Evolutionary conservation across 495 filamentous ascomycete genomes (phyloP).

Genomic region (Penicillium nucicola): DNA sequence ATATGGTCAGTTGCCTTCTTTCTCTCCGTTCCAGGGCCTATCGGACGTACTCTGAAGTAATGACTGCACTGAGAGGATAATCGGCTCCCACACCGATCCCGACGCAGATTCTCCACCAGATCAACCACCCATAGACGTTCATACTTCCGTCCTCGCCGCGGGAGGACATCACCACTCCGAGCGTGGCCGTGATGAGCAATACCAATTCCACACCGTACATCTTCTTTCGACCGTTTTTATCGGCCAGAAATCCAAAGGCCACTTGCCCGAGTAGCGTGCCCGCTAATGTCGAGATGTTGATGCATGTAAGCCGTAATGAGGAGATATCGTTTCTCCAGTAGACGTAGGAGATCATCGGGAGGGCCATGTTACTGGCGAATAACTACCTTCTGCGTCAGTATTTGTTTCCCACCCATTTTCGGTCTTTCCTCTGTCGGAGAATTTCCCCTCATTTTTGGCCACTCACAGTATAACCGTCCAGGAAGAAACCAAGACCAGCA

Average conservation of each 20-base stretch:
- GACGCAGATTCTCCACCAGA: conserved; percentile 56
- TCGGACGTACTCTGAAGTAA: conserved; percentile 54
- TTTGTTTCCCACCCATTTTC: neutral
- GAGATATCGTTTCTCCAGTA: conserved; percentile 53
- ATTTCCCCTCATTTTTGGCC: neutral
- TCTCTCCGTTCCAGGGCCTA: neutral
- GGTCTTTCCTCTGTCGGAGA: neutral
- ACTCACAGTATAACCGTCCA: conserved; percentile 64
- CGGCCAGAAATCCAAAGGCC: conserved; percentile 60
- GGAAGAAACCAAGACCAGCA: conserved; percentile 65
- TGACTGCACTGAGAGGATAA: conserved; percentile 56
- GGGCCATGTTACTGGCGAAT: conserved; percentile 63
- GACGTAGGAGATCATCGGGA: conserved; percentile 59
- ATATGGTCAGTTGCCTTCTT: conserved; percentile 5
- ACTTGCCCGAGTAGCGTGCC: conserved; percentile 60
- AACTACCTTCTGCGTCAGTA: conserved; percentile 27
- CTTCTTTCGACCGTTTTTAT: conserved; percentile 57
- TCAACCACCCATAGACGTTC: conserved; percentile 54
- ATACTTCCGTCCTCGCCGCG: conserved; percentile 43
- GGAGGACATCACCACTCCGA: conserved; percentile 53
- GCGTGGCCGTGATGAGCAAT: conserved; percentile 52
- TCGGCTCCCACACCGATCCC: conserved; percentile 58
- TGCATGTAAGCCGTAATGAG: conserved; percentile 38
- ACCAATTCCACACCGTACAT: conserved; percentile 65
- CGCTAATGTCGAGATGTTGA: conserved; percentile 58